phyloP scores from a whole-genome alignment of 2,329 filamentous ascomycete species.

The Colletotrichum sp. region DNA sequence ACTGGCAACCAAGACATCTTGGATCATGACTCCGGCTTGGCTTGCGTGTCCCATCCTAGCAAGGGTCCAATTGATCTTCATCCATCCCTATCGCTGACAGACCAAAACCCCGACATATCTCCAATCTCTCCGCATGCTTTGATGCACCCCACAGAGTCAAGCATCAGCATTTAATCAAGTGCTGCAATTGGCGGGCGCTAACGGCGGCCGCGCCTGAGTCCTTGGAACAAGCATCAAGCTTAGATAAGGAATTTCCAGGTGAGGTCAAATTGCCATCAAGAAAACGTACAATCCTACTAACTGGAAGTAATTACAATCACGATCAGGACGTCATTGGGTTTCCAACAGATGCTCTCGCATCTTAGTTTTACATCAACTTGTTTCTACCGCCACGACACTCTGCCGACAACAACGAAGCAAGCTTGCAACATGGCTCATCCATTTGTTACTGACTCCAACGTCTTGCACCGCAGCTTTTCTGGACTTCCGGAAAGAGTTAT shows the following conservation, averaged over 20 bases:
- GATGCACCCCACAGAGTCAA: neutral
- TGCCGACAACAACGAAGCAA: neutral
- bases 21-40: neutral
- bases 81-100: neutral
- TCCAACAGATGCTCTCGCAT: neutral
- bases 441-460: constrained; percentile 2
- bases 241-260: neutral
- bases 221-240: neutral
- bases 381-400: neutral
- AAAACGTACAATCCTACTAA: neutral
- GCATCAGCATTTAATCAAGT: neutral
- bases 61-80: neutral
- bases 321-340: neutral
- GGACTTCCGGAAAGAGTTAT: neutral
- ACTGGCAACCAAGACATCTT: neutral
- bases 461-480: constrained; percentile 6
- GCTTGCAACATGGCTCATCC: neutral
- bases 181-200: neutral
- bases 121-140: neutral
- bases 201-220: neutral
- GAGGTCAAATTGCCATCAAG: neutral
- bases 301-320: neutral
- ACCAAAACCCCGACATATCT: neutral
- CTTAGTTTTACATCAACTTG: neutral
- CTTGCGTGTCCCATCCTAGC: neutral